Evolutionary conservation across 768 basidiomycete species (phyloP), one percentile per base, ranked within the genome.

Genomic region (Dioszegia hungarica): DNA sequence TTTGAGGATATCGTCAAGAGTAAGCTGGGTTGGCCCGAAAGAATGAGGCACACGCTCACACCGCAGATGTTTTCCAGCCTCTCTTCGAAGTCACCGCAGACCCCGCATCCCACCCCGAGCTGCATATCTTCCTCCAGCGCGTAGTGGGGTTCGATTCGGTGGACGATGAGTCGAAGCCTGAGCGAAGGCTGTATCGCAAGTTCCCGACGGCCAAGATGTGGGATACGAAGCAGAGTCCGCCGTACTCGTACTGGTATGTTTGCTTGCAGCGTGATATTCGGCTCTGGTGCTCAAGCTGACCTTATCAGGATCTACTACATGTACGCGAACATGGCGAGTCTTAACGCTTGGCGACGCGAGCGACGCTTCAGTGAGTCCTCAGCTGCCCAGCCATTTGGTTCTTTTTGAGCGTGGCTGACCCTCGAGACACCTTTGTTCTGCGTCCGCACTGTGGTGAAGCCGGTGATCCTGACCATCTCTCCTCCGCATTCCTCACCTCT

Each of bases 71-170:
- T 5, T 99, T 97, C 79, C 79, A 81, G 33, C 94, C 95, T 0
- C 77, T 99, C 48, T 99, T 95, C 66, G 94, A 99, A 72, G 95
- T 98, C 27, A 99, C 95, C 0, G 84, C 87, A 66, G 86, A 98
- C 73, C 95, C 95, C 0, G 76, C 79, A 2, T 84, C 83, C 1
- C 94, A 98, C 68, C 95, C 94, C 0, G 93, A 98, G 67, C 81
- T 99, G 11, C 94, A 98, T 71, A 81, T 94, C 33, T 93, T 99
- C 79, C 79, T 99, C 31, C 92, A 95, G 75, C 86, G 95, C 5
- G 92, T 98, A 5, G 77, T 98, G 49, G 95, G 95, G 5, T 95
- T 99, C 70, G 95, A 98, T 68, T 92, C 87, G n/a, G 95, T 99
- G 20, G 95, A 99, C 65, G 95, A 99, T 67, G 95, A 99, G 77